phyloP scores from a whole-genome alignment of 2,329 filamentous ascomycete genomes.

The Ophiocordyceps camponoti-saundersi region DNA sequence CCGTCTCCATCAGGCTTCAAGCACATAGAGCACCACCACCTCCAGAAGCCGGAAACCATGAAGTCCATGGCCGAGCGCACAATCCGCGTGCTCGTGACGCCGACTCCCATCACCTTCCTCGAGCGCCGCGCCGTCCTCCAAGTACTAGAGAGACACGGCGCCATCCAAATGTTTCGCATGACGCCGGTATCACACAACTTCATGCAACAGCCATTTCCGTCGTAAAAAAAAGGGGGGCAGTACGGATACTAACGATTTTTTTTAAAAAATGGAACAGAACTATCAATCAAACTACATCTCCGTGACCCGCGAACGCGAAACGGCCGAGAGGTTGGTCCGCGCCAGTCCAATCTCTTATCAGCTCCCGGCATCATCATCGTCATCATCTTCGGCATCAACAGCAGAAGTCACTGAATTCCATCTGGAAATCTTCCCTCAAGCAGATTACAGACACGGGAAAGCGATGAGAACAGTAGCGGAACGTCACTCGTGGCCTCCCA shows the following conservation, averaged over 20 bases:
- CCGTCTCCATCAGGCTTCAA: neutral
- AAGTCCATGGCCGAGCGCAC: slow-evolving; percentile 13
- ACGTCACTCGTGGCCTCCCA: slow-evolving; percentile 23
- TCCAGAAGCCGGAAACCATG: neutral
- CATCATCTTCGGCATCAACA: neutral
- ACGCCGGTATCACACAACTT: slow-evolving; percentile 4
- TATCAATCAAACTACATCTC: slow-evolving; percentile 32
- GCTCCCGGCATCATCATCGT: neutral
- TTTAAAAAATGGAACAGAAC: slow-evolving; percentile 14
- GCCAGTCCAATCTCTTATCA: neutral
- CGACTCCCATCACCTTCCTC: slow-evolving; percentile 30
- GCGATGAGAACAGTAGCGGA: slow-evolving; percentile 18
- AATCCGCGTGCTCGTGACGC: slow-evolving; percentile 34
- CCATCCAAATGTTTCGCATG: slow-evolving; percentile 34
- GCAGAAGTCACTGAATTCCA: slow-evolving; percentile 18
- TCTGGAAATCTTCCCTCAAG: slow-evolving; percentile 21
- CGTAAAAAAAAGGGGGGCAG: neutral
- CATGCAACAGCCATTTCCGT: too few relatives aligned
- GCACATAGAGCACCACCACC: neutral
- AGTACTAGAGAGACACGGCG: slow-evolving; percentile 29
- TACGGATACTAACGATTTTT: too few relatives aligned
- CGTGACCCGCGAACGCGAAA: slow-evolving; percentile 11
- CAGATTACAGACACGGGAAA: slow-evolving; percentile 21
- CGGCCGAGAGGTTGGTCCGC: slow-evolving; percentile 9
- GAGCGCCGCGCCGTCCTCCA: slow-evolving; percentile 38